Evolutionary conservation across 495 filamentous ascomycete genomes (phyloP).

Genomic region (Annulohypoxylon stygium): DNA sequence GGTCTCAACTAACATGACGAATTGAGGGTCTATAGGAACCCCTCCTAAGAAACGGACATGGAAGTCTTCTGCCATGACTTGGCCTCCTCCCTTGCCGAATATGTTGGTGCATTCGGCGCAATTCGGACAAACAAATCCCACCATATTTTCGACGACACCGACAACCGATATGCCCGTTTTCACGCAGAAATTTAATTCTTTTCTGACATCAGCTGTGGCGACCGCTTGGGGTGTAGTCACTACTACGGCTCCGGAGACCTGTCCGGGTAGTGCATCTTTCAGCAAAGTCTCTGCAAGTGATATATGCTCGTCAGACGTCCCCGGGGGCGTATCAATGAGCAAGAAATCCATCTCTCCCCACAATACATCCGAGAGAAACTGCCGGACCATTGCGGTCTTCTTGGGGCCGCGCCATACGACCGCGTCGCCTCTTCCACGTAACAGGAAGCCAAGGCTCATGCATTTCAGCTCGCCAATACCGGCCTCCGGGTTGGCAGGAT

Average conservation of each 20-base stretch:
- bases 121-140: conserved; percentile 93
- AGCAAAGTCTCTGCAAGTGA: conserved; percentile 89
- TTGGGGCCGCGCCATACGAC: conserved; percentile 98
- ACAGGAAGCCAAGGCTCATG: conserved; percentile 94
- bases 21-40: conserved; percentile 87
- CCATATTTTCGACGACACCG: conserved; percentile 98
- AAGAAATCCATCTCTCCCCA: conserved; percentile 92
- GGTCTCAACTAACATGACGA: conserved; percentile 66
- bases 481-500: conserved; percentile 64
- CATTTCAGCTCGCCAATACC: conserved; percentile 78
- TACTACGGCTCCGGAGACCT: conserved; percentile 84
- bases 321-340: conserved; percentile 94
- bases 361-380: conserved; percentile 92
- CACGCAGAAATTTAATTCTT: conserved; percentile 94
- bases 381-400: conserved; percentile 98
- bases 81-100: conserved; percentile 89
- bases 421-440: conserved; percentile 84
- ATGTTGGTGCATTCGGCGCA: conserved; percentile 94
- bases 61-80: conserved; percentile 90
- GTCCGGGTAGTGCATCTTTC: conserved; percentile 69
- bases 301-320: conserved; percentile 97
- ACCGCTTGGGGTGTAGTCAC: conserved; percentile 98
- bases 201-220: conserved; percentile 90
- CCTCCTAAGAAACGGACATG: conserved; percentile 85
- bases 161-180: conserved; percentile 86